phyloP scores from a whole-genome alignment of 1,139 yeast species.

The Casaregolazyma lundiana region DNA sequence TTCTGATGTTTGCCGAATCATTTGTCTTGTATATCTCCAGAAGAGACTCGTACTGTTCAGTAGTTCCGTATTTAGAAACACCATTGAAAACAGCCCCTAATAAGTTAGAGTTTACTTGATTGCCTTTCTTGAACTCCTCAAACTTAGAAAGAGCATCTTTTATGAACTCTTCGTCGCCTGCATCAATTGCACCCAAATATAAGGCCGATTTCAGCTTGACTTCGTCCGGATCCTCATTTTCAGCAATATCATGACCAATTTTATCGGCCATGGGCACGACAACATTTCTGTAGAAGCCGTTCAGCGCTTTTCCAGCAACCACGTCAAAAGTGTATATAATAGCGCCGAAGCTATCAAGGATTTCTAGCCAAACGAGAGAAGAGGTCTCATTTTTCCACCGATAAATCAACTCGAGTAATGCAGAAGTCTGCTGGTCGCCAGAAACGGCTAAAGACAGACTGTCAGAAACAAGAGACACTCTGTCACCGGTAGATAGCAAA shows the following conservation, averaged over 20 bases:
- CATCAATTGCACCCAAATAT: conserved; percentile 63
- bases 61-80: conserved; percentile 44
- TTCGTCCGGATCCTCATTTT: conserved; percentile 60
- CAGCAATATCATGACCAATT: conserved; percentile 66
- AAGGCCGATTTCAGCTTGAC: conserved; percentile 73
- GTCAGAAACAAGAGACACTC: conserved; percentile 83
- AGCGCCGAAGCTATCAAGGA: conserved; percentile 49
- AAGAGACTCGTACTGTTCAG: conserved; percentile 41
- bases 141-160: conserved; percentile 7
- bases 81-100: conserved; percentile 64
- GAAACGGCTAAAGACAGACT: conserved; percentile 68
- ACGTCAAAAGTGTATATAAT: conserved; percentile 65
- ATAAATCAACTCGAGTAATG: conserved; percentile 58
- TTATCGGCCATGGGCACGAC: conserved; percentile 53
- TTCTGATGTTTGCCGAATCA: conserved; percentile 65
- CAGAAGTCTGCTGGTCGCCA: conserved; percentile 66
- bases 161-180: conserved; percentile 59
- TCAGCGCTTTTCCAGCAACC: conserved; percentile 60
- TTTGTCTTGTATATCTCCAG: conserved; percentile 48
- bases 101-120: conserved; percentile 72
- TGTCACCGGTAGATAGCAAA: conserved; percentile 70
- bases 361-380: conserved; percentile 63
- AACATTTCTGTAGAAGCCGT: conserved; percentile 55
- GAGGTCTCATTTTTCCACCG: conserved; percentile 58
- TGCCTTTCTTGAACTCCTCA: conserved; percentile 24